Evolutionary conservation across 345 rosid genomes (phyloP), one percentile per base, ranked within the genome.

Genomic region (Limnanthes douglasii): DNA sequence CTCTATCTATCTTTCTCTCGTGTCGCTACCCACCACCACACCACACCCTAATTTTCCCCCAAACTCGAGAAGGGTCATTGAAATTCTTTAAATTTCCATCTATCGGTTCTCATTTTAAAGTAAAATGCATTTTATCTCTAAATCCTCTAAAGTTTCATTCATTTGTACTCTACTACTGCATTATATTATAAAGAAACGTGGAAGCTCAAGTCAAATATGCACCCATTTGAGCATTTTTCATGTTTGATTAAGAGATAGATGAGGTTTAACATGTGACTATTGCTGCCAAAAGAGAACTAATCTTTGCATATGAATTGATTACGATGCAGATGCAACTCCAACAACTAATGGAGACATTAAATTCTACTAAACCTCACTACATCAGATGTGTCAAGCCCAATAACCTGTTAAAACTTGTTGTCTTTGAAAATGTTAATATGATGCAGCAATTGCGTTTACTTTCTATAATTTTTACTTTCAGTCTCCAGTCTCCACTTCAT

Each of bases 301-400:
- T 41, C 3, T 28, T 39, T 45, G 21, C 34, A 48, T 19, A 27
- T 29, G 21, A 28, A 56, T 51, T 61, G 51, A 28, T 58, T 67
- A 57, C 49, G 45, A 47, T 68, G 71, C 86, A 86, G 98, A 50
- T 90, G 21, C 98, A 90, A 74, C 71, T 90, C 22, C 93, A 76
- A 39, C 59, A 46, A 43, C 41, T 90, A 46, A 90, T 90, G 98
- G 97, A 90, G 0, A 90, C 95, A 4, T 45, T 88, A 46, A 90
- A 76, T 46, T 90, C 94, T 48, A 90, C 98, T 0, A 81, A 90
- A 54, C 98, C 98, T 30, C 95, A 90, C 63, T 83, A 90, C 57
- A 59, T 90, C 55, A 69, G 98, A 79, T 90, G 98, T 63, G 93
- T 90, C 41, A 90, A 83, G 69, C 98, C 95, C 30, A 90, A 90